Evolutionary conservation across 1,284 basidiomycete species (phyloP).

Genomic region (Pseudozyma sp.): DNA sequence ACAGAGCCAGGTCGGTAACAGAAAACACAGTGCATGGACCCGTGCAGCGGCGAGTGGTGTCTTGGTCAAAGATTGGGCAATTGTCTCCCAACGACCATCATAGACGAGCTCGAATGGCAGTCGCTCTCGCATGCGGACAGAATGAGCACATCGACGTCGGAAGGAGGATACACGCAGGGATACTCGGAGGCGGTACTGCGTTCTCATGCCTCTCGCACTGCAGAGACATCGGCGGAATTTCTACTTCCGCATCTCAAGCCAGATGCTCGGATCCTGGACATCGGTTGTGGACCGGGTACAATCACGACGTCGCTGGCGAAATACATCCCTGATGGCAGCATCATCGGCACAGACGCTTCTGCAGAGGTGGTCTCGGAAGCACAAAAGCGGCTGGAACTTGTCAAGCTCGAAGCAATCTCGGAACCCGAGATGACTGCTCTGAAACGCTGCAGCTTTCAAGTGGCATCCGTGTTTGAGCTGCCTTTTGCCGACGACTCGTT

Average conservation of each 20-base stretch:
- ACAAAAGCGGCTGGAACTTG: conserved; percentile 11
- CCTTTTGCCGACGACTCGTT: conserved; percentile 28
- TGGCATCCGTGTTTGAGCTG: conserved; percentile 32
- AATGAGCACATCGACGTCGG: background rate
- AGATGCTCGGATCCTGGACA: conserved; percentile 26
- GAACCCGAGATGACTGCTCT: conserved; percentile 5
- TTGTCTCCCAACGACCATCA: background rate
- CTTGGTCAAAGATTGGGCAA: too few species aligned
- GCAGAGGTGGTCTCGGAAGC: conserved; percentile 27
- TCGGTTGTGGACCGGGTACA: conserved; percentile 45
- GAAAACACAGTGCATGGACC: too few species aligned
- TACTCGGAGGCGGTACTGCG: conserved; percentile 35
- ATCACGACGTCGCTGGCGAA: conserved; percentile 33
- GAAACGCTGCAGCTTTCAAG: conserved; percentile 17
- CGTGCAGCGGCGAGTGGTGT: too few species aligned
- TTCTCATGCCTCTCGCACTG: conserved; percentile 39
- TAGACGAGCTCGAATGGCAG: background rate
- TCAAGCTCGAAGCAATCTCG: background rate
- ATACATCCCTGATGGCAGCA: conserved; percentile 26
- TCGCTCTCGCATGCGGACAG: background rate
- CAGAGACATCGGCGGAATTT: conserved; percentile 34
- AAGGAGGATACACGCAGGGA: conserved; percentile 37
- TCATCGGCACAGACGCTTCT: conserved; percentile 36
- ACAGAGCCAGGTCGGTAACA: too few species aligned
- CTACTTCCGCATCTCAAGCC: conserved; percentile 27